Base-by-base conservation (phyloP, 2,329 filamentous ascomycete genomes). In the Diplodia scrobiculata region DNA sequence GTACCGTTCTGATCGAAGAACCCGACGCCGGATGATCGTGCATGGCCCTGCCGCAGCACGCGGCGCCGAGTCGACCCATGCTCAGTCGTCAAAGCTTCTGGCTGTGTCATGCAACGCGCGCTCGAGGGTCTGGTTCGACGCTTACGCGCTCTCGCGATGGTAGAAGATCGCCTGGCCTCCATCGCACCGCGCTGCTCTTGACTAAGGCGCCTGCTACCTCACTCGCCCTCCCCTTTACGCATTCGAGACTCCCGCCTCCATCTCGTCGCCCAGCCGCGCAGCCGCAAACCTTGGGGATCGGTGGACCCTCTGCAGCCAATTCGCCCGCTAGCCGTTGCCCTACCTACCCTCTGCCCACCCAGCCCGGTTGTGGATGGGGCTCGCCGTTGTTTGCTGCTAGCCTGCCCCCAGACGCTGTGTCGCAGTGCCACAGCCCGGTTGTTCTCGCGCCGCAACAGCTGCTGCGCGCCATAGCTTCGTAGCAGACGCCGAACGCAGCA, bases 251-350 rank as follows among this genome's bases (percentile, higher is more conserved):
- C 54, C 21, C 54, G 54, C 59, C 29, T 52, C 29, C 21, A 50
- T 41, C 59, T 63, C 59, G 32, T 25, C 25, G 47, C 41, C 29
- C 41, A 41, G 36, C 58, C 25, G 47, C 41, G 4, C 41, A 41
- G 36, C 58, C 59, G 29, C 50, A 41, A 60, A 60, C 38, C 59
- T 32, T 36, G 59, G 50, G 29, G 59, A 63, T 63, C 59, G 59
- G 59, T 63, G 59, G 59, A 63, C 59, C 59, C 59, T 63, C 45
- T 38, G 47, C 58, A 58, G 58, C 58, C 58, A 62, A 62, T 62
- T 62, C 58, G 50, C 27, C 58, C 47, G 19, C 13, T 58, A 47
- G 54, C 54, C 54, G 41, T 32, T 45, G 52, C 52, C 32, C 27
- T 32, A 11, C 52, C 52, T 54, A 32, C 52, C 32, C 52, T 34